Base-by-base conservation (phyloP, 352 stramenopile genomes). In the Phytophthora tentaculata region DNA sequence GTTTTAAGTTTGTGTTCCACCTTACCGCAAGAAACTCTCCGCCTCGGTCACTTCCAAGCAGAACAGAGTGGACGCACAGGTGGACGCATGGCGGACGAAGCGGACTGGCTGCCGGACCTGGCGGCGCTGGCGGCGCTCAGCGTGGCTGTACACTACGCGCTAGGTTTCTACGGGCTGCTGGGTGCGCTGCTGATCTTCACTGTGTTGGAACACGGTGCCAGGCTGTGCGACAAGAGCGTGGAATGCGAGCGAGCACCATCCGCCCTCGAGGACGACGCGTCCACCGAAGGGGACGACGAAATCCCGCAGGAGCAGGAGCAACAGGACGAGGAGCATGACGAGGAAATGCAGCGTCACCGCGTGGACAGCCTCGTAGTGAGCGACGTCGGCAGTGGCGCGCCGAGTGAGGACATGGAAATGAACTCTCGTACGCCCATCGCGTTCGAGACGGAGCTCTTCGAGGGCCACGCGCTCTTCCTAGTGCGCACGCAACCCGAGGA, bases 391-490 rank as follows among this genome's bases (percentile, higher is more conserved):
- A 80, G 73, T 29, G 29, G 29, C 0, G 9, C 20, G 5, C 22
- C 43, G 23, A 49, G n/a, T 17, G 54, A 60, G 23, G 24, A 63
- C 8, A 39, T 94, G 35, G 55, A 69, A 17, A 77, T 94, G 70
- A 96, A 94, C 66, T 75, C 83, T 5, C 75, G 68, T 37, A 55
- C 71, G 24, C 86, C 88, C 10, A 71, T 94, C 16, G 50, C 75
- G 13, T 95, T 98, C 61, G 88, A 97, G 74, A 98, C 92, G 24
- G 87, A 95, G 8, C 83, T 97, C 52, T 97, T 97, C 57, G 56
- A 58, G 0, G 92, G 92, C 5, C 76, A 84, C 35, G 86, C 88
- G 41, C 71, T 92, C 22, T 96, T 98, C 35, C 71, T 98, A 20
- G 77, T 96, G 66, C 88, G 83, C 24, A 96, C 90, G 23, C 32